Base-by-base conservation (phyloP, 208 protist genomes). In the Trypanosoma lewisi region DNA sequence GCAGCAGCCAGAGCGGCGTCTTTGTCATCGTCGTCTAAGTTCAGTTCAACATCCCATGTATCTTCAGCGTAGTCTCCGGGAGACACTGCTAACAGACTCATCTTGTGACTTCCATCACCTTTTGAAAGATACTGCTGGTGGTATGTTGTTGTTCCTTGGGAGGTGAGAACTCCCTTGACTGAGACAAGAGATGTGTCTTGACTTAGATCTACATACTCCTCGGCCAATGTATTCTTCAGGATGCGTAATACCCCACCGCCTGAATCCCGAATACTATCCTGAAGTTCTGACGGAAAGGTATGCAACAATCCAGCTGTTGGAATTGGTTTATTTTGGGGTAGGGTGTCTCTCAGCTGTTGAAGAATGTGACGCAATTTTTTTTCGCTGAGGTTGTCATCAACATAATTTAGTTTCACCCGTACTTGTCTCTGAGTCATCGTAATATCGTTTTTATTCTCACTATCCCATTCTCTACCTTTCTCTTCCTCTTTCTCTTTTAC, bases 31-130 rank as follows among this genome's bases (percentile, higher is more conserved):
- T 75, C 67, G 39, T 85, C 79, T 27, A 89, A 42, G 16, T 82
- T 56, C 42, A 85, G 55, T 34, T 73, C 59, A 33, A 79, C 83
- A 23, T 75, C 62, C 83, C 79, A 85, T 48, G 60, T 54, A 42
- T 76, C 73, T 17, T 62, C 27, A 19, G 44, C 54, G 27, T 51
- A 58, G 45, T 71, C 64, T 16, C 63, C 62, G 0, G n/a, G 34
- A 19, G 70, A 36, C 16, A 59, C 4, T 19, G 59, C n/a, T 14
- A 36, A 49, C 25, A 61, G n/a, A 19, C 1, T n/a, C 17, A 1
- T 16, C 12, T 5, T n/a, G 14, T 51, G n/a, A 58, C 39, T 44
- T 66, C 58, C 31, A 33, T 36, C 31, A 33, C 25, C 4, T 31
- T 62, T 56, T n/a, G 5, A 16, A 19, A 37, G 30, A 4, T 50